Base-by-base conservation (phyloP, 208 protist species). In the Leishmania tarentolae region DNA sequence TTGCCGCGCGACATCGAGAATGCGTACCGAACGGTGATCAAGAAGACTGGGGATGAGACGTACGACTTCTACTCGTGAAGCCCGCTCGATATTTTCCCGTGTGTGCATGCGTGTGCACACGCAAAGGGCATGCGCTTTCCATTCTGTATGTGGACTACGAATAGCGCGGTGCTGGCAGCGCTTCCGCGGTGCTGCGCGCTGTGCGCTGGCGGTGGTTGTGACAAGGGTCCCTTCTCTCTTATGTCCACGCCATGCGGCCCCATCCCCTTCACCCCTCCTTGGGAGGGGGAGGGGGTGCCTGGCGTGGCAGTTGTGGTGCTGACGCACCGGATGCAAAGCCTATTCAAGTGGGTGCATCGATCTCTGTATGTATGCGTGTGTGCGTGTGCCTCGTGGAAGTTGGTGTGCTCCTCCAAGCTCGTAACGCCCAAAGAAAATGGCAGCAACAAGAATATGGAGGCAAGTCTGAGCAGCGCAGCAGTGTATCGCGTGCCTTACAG, bases 1-100 rank as follows among this genome's bases (percentile, higher is more conserved):
- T 84, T 99, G 35, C 96, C 99, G n/a, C 98, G 98, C 70, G 99
- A 99, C 85, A 99, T 99, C 65, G 99, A 99, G 81, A 99, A 99
- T 79, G 99, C 97, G 31, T 99, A 99, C 82, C 85, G 91, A 40
- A 95, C 88, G 0, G 91, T 97, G 69, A 95, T 94, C 52, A 90
- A 93, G 79, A 97, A 97, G 90, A 96, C 92, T 0, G 91, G 91
- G 6, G 94, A 92, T 44, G 90, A 96, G 61, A 88, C 83, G 59
- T 97, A 94, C 84, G 94, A 97, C 78, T 97, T 97, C 83, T 97
- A 97, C 83, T 93, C 91, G 57, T 96, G 91, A 89, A 52, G 24
- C 19, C 19, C 40, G 40, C 35, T 11, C 13, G n/a, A 5, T 35
- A 37, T 44, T 24, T 35, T 46, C 31, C n/a, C 35, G 35, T 46